Evolutionary conservation across 2,329 filamentous ascomycete genomes (phyloP).

Genomic region (Colletotrichum euphorbiae): DNA sequence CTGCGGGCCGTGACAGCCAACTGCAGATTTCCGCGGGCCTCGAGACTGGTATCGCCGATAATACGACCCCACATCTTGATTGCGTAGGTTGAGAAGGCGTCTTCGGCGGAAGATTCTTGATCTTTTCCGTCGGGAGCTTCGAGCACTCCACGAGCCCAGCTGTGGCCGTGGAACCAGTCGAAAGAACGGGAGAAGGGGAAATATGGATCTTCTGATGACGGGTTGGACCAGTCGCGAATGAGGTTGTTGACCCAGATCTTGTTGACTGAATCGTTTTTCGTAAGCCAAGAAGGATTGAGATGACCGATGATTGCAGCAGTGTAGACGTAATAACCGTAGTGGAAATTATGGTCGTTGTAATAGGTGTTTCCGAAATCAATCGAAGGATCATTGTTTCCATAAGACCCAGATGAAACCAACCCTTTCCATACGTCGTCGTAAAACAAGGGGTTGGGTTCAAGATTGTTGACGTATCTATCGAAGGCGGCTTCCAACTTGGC

Average conservation of each 20-base stretch:
- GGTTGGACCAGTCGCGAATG: slow-evolving; percentile 80
- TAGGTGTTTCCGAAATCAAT: slow-evolving; percentile 84
- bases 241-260: slow-evolving; percentile 80
- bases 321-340: slow-evolving; percentile 85
- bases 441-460: slow-evolving; percentile 67
- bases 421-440: slow-evolving; percentile 76
- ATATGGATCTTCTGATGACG: slow-evolving; percentile 69
- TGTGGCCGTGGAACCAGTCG: slow-evolving; percentile 88
- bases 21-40: slow-evolving; percentile 79
- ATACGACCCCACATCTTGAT: slow-evolving; percentile 86
- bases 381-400: slow-evolving; percentile 69
- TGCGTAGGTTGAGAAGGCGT: slow-evolving; percentile 81
- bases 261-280: slow-evolving; percentile 58
- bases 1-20: slow-evolving; percentile 76
- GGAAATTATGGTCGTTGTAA: slow-evolving; percentile 75
- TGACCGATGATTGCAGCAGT: slow-evolving; percentile 80
- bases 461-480: slow-evolving; percentile 68
- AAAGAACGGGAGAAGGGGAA: slow-evolving; percentile 83
- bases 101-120: slow-evolving; percentile 84
- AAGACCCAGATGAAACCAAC: slow-evolving; percentile 75
- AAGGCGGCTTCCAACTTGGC: slow-evolving; percentile 69
- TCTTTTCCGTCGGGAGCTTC: slow-evolving; percentile 74
- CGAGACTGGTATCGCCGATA: slow-evolving; percentile 76
- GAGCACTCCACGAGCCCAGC: slow-evolving; percentile 80
- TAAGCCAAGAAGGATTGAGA: slow-evolving; percentile 76